phyloP scores from a whole-genome alignment of 306 rosid genomes.

The peach (Prunus persica) region Prunus_persica_NCBIv2 NC_034013.1:17954501-17955000 shows the following conservation, averaged over 20 bases:
- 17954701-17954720: conserved; percentile 58
- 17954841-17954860: conserved; percentile 47
- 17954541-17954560: conserved; percentile 43
- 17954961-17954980: conserved; percentile 21
- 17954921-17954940: conserved; percentile 38
- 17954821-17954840: conserved; percentile 44
- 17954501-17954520: conserved; percentile 43
- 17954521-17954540: conserved; percentile 46
- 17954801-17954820: conserved; percentile 26
- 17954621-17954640: conserved; percentile 47
- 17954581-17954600: conserved; percentile 42
- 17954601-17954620: conserved; percentile 34
- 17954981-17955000: conserved; percentile 29
- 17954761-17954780: conserved; percentile 64
- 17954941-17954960: conserved; percentile 40
- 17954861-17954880: conserved; percentile 50
- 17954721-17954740: conserved; percentile 39
- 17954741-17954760: conserved; percentile 47
- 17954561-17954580: conserved; percentile 41
- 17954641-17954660: conserved; percentile 45
- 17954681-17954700: conserved; percentile 47
- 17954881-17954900: conserved; percentile 48
- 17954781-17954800: conserved; percentile 54
- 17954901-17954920: conserved; percentile 52
- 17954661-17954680: conserved; percentile 48